Evolutionary conservation across 495 filamentous ascomycete genomes (phyloP), one percentile per base, ranked within the genome.

Genomic region (Aspergillus panamensis): DNA sequence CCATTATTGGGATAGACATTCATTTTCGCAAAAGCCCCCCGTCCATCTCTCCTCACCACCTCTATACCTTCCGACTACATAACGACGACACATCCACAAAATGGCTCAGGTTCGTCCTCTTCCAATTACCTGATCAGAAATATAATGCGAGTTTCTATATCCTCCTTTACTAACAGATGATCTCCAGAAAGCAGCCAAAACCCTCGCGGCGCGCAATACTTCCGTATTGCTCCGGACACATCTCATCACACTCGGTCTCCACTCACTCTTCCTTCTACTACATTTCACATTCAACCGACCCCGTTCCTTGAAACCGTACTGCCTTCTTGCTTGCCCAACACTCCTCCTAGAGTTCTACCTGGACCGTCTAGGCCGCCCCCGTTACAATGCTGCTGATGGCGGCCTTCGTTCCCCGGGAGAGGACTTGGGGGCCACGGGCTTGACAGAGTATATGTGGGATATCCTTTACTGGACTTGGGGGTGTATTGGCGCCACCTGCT

Each of bases 361-460:
- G 30, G 93, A 97, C 68, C 82, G 82, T 33, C 81, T 90, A 8
- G 89, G 89, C 0, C 88, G 94, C 7, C 94, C 94, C 8, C 82
- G 72, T 50, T 91, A 86, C 70, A 80, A 80, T 50, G 51, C 80
- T 4, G 67, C 67, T 12, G 86, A 84, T 65, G 84, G 83, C n/a
- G 83, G 84, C 3, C 75, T 97, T 42, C 84, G 83, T 60, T 82
- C 78, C 13, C 78, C 87, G 0, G 94, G 94, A 16, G 93, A 97
- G 69, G 94, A 97, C 69, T 80, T 98, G 21, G 86, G 89, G 29
- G 90, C 91, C 0, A 83, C 87, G 25, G 94, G 94, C 0, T 75
- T 98, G 71, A 97, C 92, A 8, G 94, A 98, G 73, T 98, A 92
- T 74, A 89, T 97, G 87, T 97, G 93, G 81, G 94, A 98, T 76